Conservation (phyloP, 129 eudicot species). For the sunflower (Helianthus annuus) region DNA sequence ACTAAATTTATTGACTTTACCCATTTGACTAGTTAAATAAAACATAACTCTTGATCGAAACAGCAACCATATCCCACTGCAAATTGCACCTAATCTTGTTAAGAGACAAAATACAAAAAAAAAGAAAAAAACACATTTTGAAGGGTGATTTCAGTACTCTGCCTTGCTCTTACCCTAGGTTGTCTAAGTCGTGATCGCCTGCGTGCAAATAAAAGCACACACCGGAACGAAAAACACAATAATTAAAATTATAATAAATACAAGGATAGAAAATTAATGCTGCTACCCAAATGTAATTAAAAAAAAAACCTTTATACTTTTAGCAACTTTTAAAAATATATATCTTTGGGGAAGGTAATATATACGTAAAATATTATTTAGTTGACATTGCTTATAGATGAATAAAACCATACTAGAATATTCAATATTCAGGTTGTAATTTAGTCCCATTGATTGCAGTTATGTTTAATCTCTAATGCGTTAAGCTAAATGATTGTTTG, state of each 20-base stretch:
- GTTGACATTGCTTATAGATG: not conserved
- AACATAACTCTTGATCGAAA: not conserved
- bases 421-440: not conserved
- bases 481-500: not conserved
- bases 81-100: not conserved
- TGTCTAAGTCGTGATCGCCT: no score
- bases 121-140: no score
- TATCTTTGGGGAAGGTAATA: not conserved
- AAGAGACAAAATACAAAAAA: not conserved
- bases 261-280: no score
- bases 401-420: no score
- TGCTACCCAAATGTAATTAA: no score
- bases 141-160: no score
- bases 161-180: no score
- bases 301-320: no score
- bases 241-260: no score
- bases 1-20: not conserved
- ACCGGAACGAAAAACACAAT: no score
- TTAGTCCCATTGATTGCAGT: not conserved
- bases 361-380: not conserved
- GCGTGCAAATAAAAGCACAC: no score
- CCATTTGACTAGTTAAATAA: not conserved
- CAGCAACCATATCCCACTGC: not conserved
- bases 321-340: no score
- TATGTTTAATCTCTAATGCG: not conserved